Conservation (phyloP, 2,329 filamentous ascomycete species). For the Alternaria solani region DNA sequence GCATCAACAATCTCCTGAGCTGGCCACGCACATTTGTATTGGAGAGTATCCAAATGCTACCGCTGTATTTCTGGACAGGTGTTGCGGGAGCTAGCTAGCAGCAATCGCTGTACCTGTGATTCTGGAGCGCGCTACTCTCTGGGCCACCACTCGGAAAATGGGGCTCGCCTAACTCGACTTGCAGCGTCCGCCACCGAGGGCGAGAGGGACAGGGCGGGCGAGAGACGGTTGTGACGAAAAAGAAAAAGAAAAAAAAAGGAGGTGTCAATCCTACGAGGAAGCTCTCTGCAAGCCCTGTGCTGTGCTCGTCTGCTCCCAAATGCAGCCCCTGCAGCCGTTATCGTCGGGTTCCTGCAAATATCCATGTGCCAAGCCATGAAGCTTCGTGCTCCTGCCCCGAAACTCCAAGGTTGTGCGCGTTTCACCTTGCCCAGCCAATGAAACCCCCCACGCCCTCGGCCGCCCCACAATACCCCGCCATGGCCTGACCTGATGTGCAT, state of each 20-base stretch:
- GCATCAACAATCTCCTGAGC: slow-evolving; percentile 19
- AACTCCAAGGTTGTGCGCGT: slow-evolving; percentile 17
- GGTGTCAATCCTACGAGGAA: slow-evolving; percentile 16
- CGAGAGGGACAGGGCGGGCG: background rate
- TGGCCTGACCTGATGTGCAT: slow-evolving; percentile 13
- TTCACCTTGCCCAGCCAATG: slow-evolving; percentile 22
- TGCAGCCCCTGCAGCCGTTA: background rate
- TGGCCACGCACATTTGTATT: slow-evolving; percentile 5
- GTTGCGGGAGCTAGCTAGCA: slow-evolving; percentile 34
- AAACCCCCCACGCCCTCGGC: slow-evolving; percentile 13
- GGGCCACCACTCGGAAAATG: slow-evolving; percentile 17
- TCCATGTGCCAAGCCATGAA: slow-evolving; percentile 28
- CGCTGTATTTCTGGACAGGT: slow-evolving; percentile 30
- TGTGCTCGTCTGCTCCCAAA: background rate
- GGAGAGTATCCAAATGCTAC: slow-evolving; percentile 7
- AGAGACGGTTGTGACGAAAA: background rate
- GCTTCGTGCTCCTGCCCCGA: slow-evolving; percentile 20
- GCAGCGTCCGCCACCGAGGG: slow-evolving; percentile 4
- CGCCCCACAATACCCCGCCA: slow-evolving; percentile 29
- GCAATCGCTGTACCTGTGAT: slow-evolving; percentile 20
- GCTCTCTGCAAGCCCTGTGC: background rate
- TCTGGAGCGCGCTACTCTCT: slow-evolving; percentile 29
- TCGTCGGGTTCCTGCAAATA: slow-evolving; percentile 55
- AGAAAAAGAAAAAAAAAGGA: slow-evolving; percentile 8
- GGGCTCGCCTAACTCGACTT: slow-evolving; percentile 26